Evolutionary conservation across 2,329 filamentous ascomycete genomes (phyloP).

Genomic region (Mariannaea elegans): DNA sequence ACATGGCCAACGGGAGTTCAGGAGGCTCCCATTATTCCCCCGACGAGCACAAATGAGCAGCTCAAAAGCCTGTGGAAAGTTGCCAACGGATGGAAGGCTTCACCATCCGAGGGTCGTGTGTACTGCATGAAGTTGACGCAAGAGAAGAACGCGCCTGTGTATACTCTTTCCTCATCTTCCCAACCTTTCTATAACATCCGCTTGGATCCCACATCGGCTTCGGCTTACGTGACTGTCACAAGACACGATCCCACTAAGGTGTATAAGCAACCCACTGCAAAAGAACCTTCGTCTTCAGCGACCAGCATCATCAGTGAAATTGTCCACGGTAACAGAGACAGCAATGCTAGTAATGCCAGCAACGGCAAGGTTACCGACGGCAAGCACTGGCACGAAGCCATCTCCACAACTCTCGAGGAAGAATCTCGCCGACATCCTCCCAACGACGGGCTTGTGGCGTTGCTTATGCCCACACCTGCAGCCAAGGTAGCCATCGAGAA

Average conservation of each 20-base stretch:
- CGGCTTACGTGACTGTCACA: slow-evolving; percentile 67
- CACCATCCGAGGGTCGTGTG: slow-evolving; percentile 64
- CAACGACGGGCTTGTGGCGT: slow-evolving; percentile 71
- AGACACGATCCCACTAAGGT: slow-evolving; percentile 68
- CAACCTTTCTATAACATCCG: slow-evolving; percentile 75
- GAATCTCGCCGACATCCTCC: slow-evolving; percentile 61
- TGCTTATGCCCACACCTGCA: slow-evolving; percentile 73
- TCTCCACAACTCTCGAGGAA: slow-evolving; percentile 67
- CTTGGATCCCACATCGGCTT: slow-evolving; percentile 70
- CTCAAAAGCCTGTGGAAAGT: slow-evolving; percentile 74
- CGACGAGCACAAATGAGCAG: slow-evolving; percentile 66
- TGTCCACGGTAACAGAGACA: slow-evolving; percentile 36
- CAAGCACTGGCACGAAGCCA: slow-evolving; percentile 66
- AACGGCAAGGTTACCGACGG: slow-evolving; percentile 45
- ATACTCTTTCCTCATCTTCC: slow-evolving; percentile 67
- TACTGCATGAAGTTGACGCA: slow-evolving; percentile 67
- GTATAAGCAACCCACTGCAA: slow-evolving; percentile 55
- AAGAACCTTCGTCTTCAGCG: slow-evolving; percentile 35
- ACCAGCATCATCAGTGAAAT: slow-evolving; percentile 45
- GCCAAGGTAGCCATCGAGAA: slow-evolving; percentile 70
- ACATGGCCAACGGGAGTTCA: slow-evolving; percentile 45
- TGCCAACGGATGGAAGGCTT: slow-evolving; percentile 74
- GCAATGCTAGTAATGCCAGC: slow-evolving; percentile 31
- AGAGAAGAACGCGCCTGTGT: slow-evolving; percentile 69
- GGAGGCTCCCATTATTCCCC: slow-evolving; percentile 57